These are phyloP conservation scores for Phytophthora hibernalis DNA, from an alignment of 352 stramenopile species.

Conservation along the genomic window DNA sequence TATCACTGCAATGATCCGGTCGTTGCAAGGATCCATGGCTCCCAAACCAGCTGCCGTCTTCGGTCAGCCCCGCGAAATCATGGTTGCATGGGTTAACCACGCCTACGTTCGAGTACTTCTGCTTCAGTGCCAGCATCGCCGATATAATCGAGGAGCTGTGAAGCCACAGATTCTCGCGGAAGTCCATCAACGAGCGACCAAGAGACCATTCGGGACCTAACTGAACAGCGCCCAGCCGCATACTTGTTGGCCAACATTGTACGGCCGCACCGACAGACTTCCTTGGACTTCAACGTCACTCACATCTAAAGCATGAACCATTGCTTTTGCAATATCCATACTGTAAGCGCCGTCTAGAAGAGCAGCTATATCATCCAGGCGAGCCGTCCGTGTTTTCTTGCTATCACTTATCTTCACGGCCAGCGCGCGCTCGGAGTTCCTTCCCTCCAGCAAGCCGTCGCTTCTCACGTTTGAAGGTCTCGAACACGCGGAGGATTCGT, in stretches of 20 bases:
- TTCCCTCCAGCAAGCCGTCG: not conserved
- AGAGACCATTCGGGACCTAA: not conserved
- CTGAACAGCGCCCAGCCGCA: not conserved
- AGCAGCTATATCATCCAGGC: constrained; percentile 3
- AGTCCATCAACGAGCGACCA: not conserved
- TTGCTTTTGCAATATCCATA: not conserved
- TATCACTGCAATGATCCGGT: too few species aligned
- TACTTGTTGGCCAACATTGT: constrained; percentile 5
- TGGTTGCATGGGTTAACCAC: too few species aligned
- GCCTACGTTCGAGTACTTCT: too few species aligned
- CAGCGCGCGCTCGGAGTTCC: not conserved
- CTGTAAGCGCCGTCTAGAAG: constrained; percentile 5
- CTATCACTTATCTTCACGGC: not conserved
- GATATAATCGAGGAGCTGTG: not conserved
- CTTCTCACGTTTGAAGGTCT: not conserved
- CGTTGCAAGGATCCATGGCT: too few species aligned
- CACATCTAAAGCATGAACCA: not conserved
- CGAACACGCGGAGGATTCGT: not conserved
- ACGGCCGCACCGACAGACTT: not conserved
- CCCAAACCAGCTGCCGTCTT: too few species aligned
- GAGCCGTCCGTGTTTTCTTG: not conserved
- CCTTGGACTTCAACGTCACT: not conserved
- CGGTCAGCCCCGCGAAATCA: too few species aligned
- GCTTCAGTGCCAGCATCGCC: not conserved
- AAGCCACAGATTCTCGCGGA: not conserved